Percentiles rank a stretch among this genome's conserved stretches.
These are phyloP conservation scores for Citrus sinensis DNA, from an alignment of 345 rosid species.

Conservation along the genomic window DVS_A1.0 CM039167.1:15752501-15753000, in stretches of 20 bases:
- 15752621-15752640: constrained; percentile 37
- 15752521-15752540: constrained; percentile 60
- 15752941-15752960: constrained; percentile 7
- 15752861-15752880: not conserved
- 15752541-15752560: constrained; percentile 60
- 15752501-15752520: constrained; percentile 37
- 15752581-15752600: constrained; percentile 50
- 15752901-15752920: not conserved
- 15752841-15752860: not conserved
- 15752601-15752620: constrained; percentile 43
- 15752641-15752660: constrained; percentile 40
- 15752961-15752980: constrained; percentile 33
- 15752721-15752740: constrained; percentile 53
- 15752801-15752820: constrained; percentile 44
- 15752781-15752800: constrained; percentile 46
- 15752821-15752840: constrained; percentile 24
- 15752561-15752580: constrained; percentile 36
- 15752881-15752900: not conserved
- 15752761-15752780: constrained; percentile 33
- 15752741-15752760: constrained; percentile 42
- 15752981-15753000: constrained; percentile 23
- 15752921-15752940: not conserved
- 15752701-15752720: constrained; percentile 39
- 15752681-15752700: constrained; percentile 6
- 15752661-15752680: constrained; percentile 55